These are phyloP conservation scores for Stellera chamaejasme DNA, from an alignment of 345 rosid species.

Conservation along the genomic window DNA sequence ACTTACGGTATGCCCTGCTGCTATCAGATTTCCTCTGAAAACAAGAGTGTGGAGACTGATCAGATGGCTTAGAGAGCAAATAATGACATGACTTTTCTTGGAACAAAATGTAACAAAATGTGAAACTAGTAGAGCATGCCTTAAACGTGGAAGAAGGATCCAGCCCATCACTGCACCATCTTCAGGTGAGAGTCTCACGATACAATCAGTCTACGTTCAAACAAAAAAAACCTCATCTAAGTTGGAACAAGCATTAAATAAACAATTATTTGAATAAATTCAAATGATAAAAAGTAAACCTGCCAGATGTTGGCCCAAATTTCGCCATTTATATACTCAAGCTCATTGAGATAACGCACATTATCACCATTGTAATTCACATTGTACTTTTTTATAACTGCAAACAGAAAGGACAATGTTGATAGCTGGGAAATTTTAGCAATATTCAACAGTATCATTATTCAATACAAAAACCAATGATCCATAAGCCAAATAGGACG, in stretches of 20 bases:
- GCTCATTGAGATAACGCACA: conserved; percentile 72
- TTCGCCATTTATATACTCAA: conserved; percentile 84
- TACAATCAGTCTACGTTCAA: conserved; percentile 67
- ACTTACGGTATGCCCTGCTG: conserved; percentile 57
- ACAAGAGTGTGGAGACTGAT: conserved; percentile 4
- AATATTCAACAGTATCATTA: not conserved
- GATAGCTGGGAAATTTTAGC: not conserved
- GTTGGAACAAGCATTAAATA: too few species aligned
- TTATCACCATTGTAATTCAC: conserved; percentile 50
- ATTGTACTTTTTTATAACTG: conserved; percentile 44
- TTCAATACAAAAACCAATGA: conserved; percentile 5
- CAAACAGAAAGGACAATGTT: conserved; percentile 15
- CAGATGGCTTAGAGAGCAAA: not conserved
- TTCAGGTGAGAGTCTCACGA: conserved; percentile 73
- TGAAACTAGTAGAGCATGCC: conserved; percentile 29
- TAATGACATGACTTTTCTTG: not conserved
- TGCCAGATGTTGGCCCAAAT: conserved; percentile 93
- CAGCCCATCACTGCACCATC: conserved; percentile 69
- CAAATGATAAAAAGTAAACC: conserved; percentile 32
- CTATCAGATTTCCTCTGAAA: conserved; percentile 50
- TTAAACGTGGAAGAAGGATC: conserved; percentile 70
- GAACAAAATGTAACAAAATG: conserved; percentile 1
- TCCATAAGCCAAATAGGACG: not conserved
- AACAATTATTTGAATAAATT: not conserved
- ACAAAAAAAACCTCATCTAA: not conserved